Evolutionary conservation across 2,329 filamentous ascomycete genomes (phyloP), one percentile per base, ranked within the genome.

Genomic region (Arthrobotrys pseudoclavata): DNA sequence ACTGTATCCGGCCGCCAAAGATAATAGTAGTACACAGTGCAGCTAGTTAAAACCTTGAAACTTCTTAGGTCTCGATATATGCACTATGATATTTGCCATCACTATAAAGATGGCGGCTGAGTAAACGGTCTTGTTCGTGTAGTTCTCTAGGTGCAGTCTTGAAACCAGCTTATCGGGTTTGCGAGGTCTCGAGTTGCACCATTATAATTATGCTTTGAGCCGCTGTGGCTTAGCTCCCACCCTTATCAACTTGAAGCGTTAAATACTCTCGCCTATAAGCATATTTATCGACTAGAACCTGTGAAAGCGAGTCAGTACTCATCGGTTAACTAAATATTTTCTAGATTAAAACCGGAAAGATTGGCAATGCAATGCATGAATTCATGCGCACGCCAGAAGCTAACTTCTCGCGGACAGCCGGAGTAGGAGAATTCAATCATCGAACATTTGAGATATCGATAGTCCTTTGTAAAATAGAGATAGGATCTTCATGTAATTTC

Each of bases 1-100:
- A 9, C n/a, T 37, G 22, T 37, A 57, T 1, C 29, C 52, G 22
- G n/a, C 52, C 18, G 18, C 4, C 7, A 1, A n/a, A 45, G 42
- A 34, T 34, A 34, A 34, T 29, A 42, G 12, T n/a, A 42, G n/a
- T 40, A n/a, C 15, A 31, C 5, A 3, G 29, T 57, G 29, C n/a
- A 34, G 31, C n/a, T 31, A 34, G 1, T 24, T 50, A 20, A 57
- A 15, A 34, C 22, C 9, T 34, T 57, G 52, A 57, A 57, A 57
- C 52, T 6, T 6, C 2, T 5, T 37, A 37, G 29, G 29, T 57
- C 15, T 57, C 52, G 31, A 57, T 20, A 15, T 29, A 37, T 53
- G 50, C 15, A 53, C 13, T 31, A 53, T 18, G 13, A 5, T 31
- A 18, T 34, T 37, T 20, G 29, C 24, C 2, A 13, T n/a, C 22